Evolutionary conservation across 371 early-diverging fungal genomes (phyloP).

Genomic region (Syncephalastrum sp.): DNA sequence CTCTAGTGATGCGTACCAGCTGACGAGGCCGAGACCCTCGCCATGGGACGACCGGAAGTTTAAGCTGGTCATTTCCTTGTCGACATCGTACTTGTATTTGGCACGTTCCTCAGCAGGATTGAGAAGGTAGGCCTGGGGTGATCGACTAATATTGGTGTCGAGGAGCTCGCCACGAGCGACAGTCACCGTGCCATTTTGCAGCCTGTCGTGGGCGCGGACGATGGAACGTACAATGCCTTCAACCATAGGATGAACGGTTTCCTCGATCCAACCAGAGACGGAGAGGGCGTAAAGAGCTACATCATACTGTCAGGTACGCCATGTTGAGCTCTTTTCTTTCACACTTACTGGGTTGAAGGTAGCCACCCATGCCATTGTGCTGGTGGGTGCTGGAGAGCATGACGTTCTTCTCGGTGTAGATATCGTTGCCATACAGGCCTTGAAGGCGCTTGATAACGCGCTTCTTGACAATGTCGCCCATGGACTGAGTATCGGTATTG

Average conservation of each 20-base stretch:
- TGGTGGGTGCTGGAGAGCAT: conserved; percentile 68
- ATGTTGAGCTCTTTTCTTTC: neutral
- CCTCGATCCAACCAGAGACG: conserved; percentile 43
- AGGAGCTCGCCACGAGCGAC: conserved; percentile 39
- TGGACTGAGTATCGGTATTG: conserved; percentile 50
- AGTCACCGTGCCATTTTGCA: conserved; percentile 34
- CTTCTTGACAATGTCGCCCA: conserved; percentile 36
- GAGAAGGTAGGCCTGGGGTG: conserved; percentile 52
- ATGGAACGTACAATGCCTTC: conserved; percentile 58
- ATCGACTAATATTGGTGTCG: conserved; percentile 58
- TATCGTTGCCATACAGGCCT: conserved; percentile 16
- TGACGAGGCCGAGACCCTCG: conserved; percentile 32
- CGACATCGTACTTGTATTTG: conserved; percentile 52
- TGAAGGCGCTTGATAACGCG: conserved; percentile 33
- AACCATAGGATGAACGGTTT: conserved; percentile 50
- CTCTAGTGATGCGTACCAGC: conserved; percentile 23
- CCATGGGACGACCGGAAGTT: conserved; percentile 34
- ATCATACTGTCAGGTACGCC: neutral
- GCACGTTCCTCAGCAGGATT: conserved; percentile 58
- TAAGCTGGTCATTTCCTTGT: conserved; percentile 47
- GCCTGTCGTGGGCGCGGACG: conserved; percentile 47
- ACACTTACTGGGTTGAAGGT: conserved; percentile 42
- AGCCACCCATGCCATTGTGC: conserved; percentile 55
- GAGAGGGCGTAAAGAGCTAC: conserved; percentile 38
- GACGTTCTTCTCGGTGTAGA: conserved; percentile 51